Evolutionary conservation across 768 basidiomycete genomes (phyloP).

Genomic region (Antrodiella citrinella): DNA sequence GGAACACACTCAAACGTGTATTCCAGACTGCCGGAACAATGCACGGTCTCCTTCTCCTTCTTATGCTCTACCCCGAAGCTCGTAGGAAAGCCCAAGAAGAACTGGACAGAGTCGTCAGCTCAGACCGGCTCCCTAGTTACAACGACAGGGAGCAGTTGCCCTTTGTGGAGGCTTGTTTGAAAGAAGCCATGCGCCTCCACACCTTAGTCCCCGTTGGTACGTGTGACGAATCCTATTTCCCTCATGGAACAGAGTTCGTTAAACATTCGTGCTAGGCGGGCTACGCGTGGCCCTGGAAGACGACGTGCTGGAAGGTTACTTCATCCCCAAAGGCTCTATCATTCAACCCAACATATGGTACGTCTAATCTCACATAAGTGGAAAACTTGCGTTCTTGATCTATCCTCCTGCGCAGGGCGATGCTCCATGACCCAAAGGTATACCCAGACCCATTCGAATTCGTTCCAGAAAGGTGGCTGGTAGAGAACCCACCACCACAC

Average conservation of each 20-base stretch:
- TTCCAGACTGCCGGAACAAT: constrained; percentile 36
- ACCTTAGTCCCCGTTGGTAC: neutral
- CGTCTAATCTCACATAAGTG: neutral
- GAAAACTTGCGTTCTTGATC: neutral
- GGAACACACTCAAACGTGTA: neutral
- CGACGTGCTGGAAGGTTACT: neutral
- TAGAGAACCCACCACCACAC: neutral
- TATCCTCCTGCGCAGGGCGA: neutral
- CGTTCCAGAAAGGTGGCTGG: neutral
- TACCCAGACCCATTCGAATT: neutral
- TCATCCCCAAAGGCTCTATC: neutral
- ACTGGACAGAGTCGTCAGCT: constrained; percentile 48
- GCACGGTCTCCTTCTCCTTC: constrained; percentile 55
- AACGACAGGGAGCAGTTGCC: constrained; percentile 45
- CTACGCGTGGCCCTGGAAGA: neutral
- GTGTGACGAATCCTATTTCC: too few relatives aligned
- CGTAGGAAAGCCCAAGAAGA: constrained; percentile 53
- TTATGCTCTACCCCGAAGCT: constrained; percentile 49
- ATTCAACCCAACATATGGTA: neutral
- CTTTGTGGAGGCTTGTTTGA: constrained; percentile 22
- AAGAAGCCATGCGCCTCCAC: neutral
- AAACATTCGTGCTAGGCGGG: too few relatives aligned
- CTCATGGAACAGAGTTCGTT: too few relatives aligned
- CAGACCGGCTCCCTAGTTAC: constrained; percentile 47
- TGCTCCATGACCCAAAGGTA: neutral